phyloP scores from a whole-genome alignment of 441 rosid genomes.

The Croton laevigatus region DNA sequence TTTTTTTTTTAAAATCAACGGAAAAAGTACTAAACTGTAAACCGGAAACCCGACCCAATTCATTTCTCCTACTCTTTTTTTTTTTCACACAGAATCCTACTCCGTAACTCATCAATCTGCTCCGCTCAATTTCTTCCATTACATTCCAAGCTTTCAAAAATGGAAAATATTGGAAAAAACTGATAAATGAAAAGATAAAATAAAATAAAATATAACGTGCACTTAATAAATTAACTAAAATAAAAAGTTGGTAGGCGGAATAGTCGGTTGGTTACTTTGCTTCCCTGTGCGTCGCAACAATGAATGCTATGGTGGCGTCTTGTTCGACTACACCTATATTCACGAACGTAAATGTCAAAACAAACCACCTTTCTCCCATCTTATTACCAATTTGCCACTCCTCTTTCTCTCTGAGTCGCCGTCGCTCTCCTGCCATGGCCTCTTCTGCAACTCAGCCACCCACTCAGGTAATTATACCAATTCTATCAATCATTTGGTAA shows the following conservation, averaged over 20 bases:
- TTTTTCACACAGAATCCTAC: too few species aligned
- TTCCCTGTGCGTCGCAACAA: background rate
- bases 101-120: background rate
- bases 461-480: constrained; percentile 33
- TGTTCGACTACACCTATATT: constrained; percentile 20
- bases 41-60: background rate
- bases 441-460: constrained; percentile 59
- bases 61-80: too few species aligned
- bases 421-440: constrained; percentile 51
- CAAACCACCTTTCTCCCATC: constrained; percentile 23
- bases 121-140: background rate
- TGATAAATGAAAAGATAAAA: too few species aligned
- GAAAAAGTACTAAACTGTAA: too few species aligned
- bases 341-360: constrained; percentile 25
- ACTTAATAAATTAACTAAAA: background rate
- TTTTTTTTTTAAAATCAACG: too few species aligned
- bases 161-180: background rate
- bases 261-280: constrained; percentile 11
- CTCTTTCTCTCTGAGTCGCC: constrained; percentile 17
- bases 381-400: constrained; percentile 33
- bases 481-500: background rate
- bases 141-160: background rate
- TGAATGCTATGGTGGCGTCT: constrained; percentile 29
- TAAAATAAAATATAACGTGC: background rate
- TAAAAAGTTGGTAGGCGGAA: background rate